A percentile compares a stretch with the other conserved stretches of the same genome.
phyloP scores from a whole-genome alignment of 1,139 yeast species.

The Suhomyces guaymorum region DNA sequence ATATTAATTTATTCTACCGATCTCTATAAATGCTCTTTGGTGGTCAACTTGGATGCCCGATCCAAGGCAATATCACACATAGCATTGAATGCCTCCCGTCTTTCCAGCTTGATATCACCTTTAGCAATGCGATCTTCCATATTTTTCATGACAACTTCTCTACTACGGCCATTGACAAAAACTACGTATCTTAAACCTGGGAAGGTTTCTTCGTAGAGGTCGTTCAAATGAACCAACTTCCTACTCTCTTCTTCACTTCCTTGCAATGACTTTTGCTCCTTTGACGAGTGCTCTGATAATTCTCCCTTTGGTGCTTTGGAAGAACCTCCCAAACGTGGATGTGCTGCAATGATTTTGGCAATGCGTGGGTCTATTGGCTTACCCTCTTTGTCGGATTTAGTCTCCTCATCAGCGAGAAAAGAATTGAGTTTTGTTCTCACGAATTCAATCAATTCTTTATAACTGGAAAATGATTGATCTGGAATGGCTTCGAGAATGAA shows the following conservation, averaged over 20 bases:
- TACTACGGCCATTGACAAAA: slow-evolving; percentile 79
- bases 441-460: slow-evolving; percentile 53
- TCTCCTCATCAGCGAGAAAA: slow-evolving; percentile 29
- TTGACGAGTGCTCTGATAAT: slow-evolving; percentile 63
- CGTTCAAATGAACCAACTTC: slow-evolving; percentile 55
- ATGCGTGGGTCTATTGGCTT: slow-evolving; percentile 32
- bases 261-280: slow-evolving; percentile 69
- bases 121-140: slow-evolving; percentile 64
- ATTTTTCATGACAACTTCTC: slow-evolving; percentile 63
- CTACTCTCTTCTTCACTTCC: slow-evolving; percentile 46
- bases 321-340: slow-evolving; percentile 83
- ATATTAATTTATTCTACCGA: neutral
- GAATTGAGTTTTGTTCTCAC: slow-evolving; percentile 41
- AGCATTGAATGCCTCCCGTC: slow-evolving; percentile 67
- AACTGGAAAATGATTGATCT: slow-evolving; percentile 25
- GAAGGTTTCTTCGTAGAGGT: slow-evolving; percentile 62
- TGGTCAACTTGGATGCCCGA: slow-evolving; percentile 56
- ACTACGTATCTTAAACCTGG: slow-evolving; percentile 90
- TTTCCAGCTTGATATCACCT: slow-evolving; percentile 54
- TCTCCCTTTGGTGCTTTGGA: slow-evolving; percentile 31
- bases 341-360: slow-evolving; percentile 70
- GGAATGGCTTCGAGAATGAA: slow-evolving; percentile 38
- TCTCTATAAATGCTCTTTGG: slow-evolving; percentile 2
- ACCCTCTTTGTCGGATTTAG: slow-evolving; percentile 20
- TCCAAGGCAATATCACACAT: slow-evolving; percentile 91